Conservation (phyloP, 2,329 filamentous ascomycete genomes). For the Fusarium tupiense region DNA sequence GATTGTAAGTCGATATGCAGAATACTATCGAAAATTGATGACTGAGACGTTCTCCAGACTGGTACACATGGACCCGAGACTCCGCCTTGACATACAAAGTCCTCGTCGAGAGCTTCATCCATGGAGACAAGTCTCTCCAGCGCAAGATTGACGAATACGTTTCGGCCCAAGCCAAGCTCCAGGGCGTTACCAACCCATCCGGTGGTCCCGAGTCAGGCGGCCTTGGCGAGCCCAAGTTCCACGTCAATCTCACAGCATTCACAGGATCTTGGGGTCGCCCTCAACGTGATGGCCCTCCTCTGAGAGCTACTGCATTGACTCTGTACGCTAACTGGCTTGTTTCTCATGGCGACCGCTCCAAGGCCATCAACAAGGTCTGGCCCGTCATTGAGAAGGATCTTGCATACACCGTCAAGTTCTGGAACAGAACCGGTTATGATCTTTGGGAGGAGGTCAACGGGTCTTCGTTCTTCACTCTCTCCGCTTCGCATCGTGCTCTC, state of each 20-base stretch:
- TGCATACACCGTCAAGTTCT: slow-evolving; percentile 75
- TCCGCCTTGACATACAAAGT: slow-evolving; percentile 75
- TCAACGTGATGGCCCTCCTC: slow-evolving; percentile 80
- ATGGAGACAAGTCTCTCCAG: slow-evolving; percentile 67
- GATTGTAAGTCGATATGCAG: slow-evolving; percentile 41
- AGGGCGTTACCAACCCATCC: slow-evolving; percentile 74
- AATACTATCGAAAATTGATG: accelerated
- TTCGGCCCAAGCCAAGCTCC: slow-evolving; percentile 70
- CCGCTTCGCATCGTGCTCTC: slow-evolving; percentile 69
- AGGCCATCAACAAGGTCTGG: slow-evolving; percentile 67
- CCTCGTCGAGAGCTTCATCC: slow-evolving; percentile 70
- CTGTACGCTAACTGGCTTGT: slow-evolving; percentile 76
- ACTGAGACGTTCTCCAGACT: slow-evolving; percentile 60
- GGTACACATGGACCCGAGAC: slow-evolving; percentile 81
- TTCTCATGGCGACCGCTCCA: slow-evolving; percentile 66
- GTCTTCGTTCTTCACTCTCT: slow-evolving; percentile 79
- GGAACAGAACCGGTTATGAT: slow-evolving; percentile 72
- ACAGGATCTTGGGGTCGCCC: slow-evolving; percentile 77
- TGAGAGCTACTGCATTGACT: slow-evolving; percentile 76
- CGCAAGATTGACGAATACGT: slow-evolving; percentile 73
- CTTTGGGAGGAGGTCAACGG: slow-evolving; percentile 84
- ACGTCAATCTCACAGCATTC: slow-evolving; percentile 70
- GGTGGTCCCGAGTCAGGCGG: slow-evolving; percentile 61
- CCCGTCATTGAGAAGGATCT: slow-evolving; percentile 79
- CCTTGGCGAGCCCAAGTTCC: slow-evolving; percentile 78